phyloP scores from a whole-genome alignment of 2,329 filamentous ascomycete species.

The Fusarium guadeloupense region DNA sequence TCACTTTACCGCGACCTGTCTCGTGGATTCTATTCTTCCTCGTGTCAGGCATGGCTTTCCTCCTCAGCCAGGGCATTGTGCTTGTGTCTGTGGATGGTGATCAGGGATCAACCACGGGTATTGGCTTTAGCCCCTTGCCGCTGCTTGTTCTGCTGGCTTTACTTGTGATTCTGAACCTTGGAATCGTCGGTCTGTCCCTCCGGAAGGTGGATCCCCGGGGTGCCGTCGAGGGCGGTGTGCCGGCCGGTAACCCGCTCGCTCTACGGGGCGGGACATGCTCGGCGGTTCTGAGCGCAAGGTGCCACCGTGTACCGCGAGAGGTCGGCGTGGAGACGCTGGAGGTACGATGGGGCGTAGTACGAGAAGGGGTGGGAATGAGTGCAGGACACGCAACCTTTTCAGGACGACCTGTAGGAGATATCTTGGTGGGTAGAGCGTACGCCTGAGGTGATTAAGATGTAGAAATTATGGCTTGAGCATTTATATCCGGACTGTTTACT shows the following conservation, averaged over 20 bases:
- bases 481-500: not conserved
- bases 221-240: conserved; percentile 47
- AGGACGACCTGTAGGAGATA: conserved; percentile 44
- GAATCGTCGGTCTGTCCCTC: conserved; percentile 52
- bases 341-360: conserved; percentile 59
- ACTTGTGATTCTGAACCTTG: conserved; percentile 48
- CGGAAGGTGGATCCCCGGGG: conserved; percentile 52
- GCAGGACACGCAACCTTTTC: conserved; percentile 58
- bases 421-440: conserved; percentile 43
- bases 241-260: conserved; percentile 59
- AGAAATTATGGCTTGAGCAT: not conserved
- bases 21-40: conserved; percentile 57
- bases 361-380: conserved; percentile 50
- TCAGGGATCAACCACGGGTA: conserved; percentile 38
- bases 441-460: conserved; percentile 13
- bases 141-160: conserved; percentile 55
- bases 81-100: conserved; percentile 45
- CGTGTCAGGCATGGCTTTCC: conserved; percentile 56
- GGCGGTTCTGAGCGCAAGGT: conserved; percentile 61
- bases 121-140: conserved; percentile 56
- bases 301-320: conserved; percentile 51
- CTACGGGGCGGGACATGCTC: conserved; percentile 60
- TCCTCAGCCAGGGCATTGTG: conserved; percentile 57
- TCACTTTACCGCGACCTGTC: conserved; percentile 59
- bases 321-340: conserved; percentile 49